Base-by-base conservation (phyloP, 805 yeast species). In the Ogataea pignaliae region DNA sequence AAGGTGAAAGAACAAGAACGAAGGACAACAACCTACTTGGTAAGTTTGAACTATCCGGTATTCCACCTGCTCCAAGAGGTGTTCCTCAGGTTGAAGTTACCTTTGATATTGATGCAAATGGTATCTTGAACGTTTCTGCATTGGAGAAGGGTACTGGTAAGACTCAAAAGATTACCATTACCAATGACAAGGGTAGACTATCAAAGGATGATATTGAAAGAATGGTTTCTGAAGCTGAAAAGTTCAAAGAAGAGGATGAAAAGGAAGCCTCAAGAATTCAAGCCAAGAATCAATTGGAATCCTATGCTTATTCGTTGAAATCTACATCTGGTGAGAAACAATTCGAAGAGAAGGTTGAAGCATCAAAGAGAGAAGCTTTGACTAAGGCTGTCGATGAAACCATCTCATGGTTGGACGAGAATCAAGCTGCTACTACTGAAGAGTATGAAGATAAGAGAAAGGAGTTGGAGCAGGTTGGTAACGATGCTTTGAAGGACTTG, bases 401-500 rank as follows among this genome's bases (percentile, higher is more conserved):
- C 37, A 83, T 88, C 61, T 71, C 77, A 51, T 91, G 97, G 97
- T 83, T 91, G 71, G 98, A 91, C 71, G 78, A 81, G 60, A 88
- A 89, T 76, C 93, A 85, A 74, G 78, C 97, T 53, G 98, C 96
- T 55, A 70, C 96, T 44, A 79, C 88, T 43, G 97, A 91, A 64
- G 98, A 90, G 78, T 90, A 72, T 70, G 78, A 81, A 63, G 97
- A 88, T 73, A 85, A 80, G 77, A 95, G 88, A 78, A 91, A 90
- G 83, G 98, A 90, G 73, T 83, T 90, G 63, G 98, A 91, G 78
- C 85, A 80, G 57, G 79, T 84, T 70, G 95, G 96, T 58, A 90
- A 90, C 79, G 98, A 97, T 68, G 87, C 89, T 72, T 84, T 91
- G 89, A 81, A 88, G 69, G 89, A 90, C 78, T 88, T 95, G 78